These are phyloP conservation scores for Triticum turgidum DNA, from an alignment of 176 grass and related monocot genomes.

Conservation along the genomic window DNA sequence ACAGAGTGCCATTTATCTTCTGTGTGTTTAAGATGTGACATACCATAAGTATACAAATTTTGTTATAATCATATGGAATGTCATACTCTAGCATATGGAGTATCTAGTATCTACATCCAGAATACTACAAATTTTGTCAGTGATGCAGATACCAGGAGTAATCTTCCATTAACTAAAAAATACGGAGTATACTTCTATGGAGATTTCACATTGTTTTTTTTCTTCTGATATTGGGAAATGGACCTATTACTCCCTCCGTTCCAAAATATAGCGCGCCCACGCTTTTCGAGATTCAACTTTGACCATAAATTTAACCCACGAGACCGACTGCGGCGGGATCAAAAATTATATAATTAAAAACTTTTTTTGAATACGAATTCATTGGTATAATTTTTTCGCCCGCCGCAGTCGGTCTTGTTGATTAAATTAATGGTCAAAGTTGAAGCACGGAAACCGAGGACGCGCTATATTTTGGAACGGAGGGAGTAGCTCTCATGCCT, in stretches of 20 bases:
- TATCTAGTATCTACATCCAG: neutral
- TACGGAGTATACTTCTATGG: neutral
- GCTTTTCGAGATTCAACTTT: no score
- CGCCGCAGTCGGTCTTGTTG: no score
- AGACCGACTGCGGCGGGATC: no score
- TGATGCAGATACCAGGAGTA: neutral
- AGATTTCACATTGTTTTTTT: neutral
- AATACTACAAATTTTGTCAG: neutral
- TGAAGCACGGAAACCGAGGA: no score
- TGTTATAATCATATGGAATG: neutral
- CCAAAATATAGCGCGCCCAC: no score
- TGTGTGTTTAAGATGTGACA: neutral
- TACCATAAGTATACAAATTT: neutral
- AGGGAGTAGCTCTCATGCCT: neutral
- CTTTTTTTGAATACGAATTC: no score
- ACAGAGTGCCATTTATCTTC: neutral
- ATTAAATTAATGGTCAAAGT: no score
- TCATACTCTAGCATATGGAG: neutral
- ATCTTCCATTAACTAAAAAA: neutral
- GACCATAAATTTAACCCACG: no score
- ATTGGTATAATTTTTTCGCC: no score
- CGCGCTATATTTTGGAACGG: no score
- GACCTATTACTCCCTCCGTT: no score
- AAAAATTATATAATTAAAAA: no score
- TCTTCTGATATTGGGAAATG: neutral